These are phyloP conservation scores for Mucor piriformis DNA, from an alignment of 371 early-diverging fungal species.

Conservation along the genomic window DNA sequence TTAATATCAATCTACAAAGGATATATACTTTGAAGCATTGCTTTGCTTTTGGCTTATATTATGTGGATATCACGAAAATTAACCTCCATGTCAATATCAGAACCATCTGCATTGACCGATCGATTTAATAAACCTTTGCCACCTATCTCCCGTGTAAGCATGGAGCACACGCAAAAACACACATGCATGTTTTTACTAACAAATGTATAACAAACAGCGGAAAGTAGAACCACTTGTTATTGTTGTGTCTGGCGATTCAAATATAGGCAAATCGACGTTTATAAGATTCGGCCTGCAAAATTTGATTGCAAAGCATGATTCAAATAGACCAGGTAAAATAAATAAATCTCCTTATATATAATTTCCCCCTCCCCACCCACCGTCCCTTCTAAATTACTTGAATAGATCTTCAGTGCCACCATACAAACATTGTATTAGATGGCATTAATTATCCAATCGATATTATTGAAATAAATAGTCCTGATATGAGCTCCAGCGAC, in stretches of 20 bases:
- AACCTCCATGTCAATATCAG: slow-evolving; percentile 11
- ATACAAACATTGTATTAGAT: slow-evolving; percentile 26
- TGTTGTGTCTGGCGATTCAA: slow-evolving; percentile 35
- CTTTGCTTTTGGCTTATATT: not conserved
- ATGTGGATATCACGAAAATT: slow-evolving; percentile 46
- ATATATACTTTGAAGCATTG: no score
- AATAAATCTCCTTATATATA: not conserved
- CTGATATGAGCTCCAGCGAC: not conserved
- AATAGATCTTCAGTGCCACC: slow-evolving; percentile 38
- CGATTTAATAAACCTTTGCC: slow-evolving; percentile 25
- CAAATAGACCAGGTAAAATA: slow-evolving; percentile 31
- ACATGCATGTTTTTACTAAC: not conserved
- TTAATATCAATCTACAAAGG: not conserved
- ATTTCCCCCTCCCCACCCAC: no score
- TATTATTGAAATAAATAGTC: slow-evolving; percentile 33
- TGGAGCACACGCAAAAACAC: not conserved
- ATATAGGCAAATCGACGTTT: slow-evolving; percentile 45
- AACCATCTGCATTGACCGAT: slow-evolving; percentile 3
- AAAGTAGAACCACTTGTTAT: slow-evolving; percentile 21
- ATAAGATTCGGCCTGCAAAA: slow-evolving; percentile 38
- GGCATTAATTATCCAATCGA: slow-evolving; percentile 27
- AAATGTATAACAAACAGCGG: not conserved
- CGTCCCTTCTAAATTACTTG: slow-evolving; percentile 1
- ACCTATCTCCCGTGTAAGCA: slow-evolving; percentile 1
- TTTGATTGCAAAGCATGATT: slow-evolving; percentile 28